Base-by-base conservation (phyloP, 441 rosid genomes). In the Jatropha podagrica region DNA sequence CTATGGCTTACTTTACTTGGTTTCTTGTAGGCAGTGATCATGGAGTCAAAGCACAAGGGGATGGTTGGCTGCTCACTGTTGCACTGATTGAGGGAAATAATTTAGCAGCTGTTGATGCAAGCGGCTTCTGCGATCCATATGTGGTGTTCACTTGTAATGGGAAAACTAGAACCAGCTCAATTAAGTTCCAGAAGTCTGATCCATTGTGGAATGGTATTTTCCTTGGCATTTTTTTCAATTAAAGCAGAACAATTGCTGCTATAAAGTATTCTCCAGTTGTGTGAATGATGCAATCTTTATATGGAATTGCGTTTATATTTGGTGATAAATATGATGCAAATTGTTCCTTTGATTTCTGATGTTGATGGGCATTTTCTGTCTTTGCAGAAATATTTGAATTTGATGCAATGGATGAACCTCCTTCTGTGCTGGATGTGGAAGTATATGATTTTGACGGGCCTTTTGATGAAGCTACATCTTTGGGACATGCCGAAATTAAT, bases 391-490 rank as follows among this genome's bases (percentile, higher is more conserved):
- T 96, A 80, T 93, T 93, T 85, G 98, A 96, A 81, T 96, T 93
- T 74, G 95, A 96, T 86, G 97, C 99, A 7, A 96, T 92, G 98
- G 91, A 91, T 46, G 99, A 93, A 71, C 99, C 97, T 81, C 99
- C 98, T 74, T 93, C 99, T 51, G 86, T 87, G 80, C 89, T 93
- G 74, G 97, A 89, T 73, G 86, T 96, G 79, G 98, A 96, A 84
- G 92, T 96, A 76, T 95, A 81, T 49, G 97, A 96, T 86, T 93
- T 96, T 75, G 97, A 96, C 66, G 98, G 99, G 71, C 98, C 98
- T 74, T 92, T 92, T 77, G 92, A 87, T 77, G 97, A 93, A 79
- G 90, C 98, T 79, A 90, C 86, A 67, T 96, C 95, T 73, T 65
- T 93, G 71, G 99, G 99, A 75, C 90, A 88, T 78, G 86, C 94